phyloP scores from a whole-genome alignment of 2,329 filamentous ascomycete species.

The Penicillium sp. region DNA sequence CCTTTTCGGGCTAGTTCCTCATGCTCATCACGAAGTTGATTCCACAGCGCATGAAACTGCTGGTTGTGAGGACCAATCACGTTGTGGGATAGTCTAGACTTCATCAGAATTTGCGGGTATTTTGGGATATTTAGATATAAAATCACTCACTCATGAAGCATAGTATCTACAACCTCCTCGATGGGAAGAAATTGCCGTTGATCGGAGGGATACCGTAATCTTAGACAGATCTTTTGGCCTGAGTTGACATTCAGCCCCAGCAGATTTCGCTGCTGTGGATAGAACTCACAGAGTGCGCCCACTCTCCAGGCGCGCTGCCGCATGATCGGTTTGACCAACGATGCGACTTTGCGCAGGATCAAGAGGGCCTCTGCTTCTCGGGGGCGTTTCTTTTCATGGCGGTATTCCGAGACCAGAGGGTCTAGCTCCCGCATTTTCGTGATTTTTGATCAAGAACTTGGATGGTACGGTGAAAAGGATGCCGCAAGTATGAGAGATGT shows the following conservation, averaged over 20 bases:
- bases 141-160: conserved; percentile 72
- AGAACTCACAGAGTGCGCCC: conserved; percentile 76
- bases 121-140: neutral
- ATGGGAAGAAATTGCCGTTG: conserved; percentile 72
- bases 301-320: conserved; percentile 79
- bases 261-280: conserved; percentile 69
- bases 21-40: conserved; percentile 83
- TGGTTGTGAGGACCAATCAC: conserved; percentile 78
- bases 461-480: neutral
- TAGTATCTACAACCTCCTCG: conserved; percentile 80
- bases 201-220: conserved; percentile 74
- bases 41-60: conserved; percentile 82
- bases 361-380: conserved; percentile 53
- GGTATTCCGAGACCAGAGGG: conserved; percentile 50
- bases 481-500: neutral
- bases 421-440: conserved; percentile 45
- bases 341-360: conserved; percentile 75
- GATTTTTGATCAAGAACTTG: neutral
- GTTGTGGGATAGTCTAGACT: conserved; percentile 69
- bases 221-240: conserved; percentile 76
- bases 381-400: conserved; percentile 51
- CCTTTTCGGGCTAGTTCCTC: conserved; percentile 73
- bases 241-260: conserved; percentile 77
- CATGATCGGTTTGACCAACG: conserved; percentile 93
- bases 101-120: conserved; percentile 10